Conservation (phyloP, 495 filamentous ascomycete genomes). For the Schizothecium vesticola region DNA sequence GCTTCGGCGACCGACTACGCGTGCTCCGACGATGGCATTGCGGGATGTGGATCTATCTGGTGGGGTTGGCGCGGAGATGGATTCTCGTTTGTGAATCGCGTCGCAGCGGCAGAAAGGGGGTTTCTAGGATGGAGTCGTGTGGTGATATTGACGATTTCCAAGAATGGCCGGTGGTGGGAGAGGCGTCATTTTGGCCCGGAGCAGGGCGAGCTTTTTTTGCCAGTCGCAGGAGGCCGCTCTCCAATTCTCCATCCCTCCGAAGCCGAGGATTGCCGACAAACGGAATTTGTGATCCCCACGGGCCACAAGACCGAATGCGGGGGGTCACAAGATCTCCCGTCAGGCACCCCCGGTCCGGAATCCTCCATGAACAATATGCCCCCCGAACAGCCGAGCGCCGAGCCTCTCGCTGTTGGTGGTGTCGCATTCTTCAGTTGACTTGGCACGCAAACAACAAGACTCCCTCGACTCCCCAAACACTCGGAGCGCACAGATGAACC, state of each 20-base stretch:
- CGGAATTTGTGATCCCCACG: background rate
- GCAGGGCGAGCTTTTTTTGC: background rate
- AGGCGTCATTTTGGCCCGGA: constrained; percentile 23
- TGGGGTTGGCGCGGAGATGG: background rate
- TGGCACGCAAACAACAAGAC: too few relatives aligned
- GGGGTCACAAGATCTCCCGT: background rate
- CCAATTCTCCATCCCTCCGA: constrained; percentile 13
- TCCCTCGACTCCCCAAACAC: too few relatives aligned
- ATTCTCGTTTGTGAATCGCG: background rate
- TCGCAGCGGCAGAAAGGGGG: background rate
- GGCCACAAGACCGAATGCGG: constrained; percentile 1
- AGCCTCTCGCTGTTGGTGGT: background rate
- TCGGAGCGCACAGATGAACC: constrained; percentile 7
- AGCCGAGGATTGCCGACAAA: constrained; percentile 37
- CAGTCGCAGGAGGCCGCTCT: background rate
- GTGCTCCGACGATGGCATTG: constrained; percentile 18
- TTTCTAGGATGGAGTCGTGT: constrained; percentile 1
- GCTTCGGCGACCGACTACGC: background rate
- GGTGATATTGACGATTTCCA: background rate
- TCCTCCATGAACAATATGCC: background rate
- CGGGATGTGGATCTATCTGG: background rate
- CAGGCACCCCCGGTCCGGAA: background rate
- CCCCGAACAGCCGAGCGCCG: background rate
- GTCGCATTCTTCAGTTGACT: background rate
- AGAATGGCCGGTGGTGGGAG: constrained; percentile 13